Evolutionary conservation across 2,329 filamentous ascomycete species (phyloP).

Genomic region (Epichloe sibirici): DNA sequence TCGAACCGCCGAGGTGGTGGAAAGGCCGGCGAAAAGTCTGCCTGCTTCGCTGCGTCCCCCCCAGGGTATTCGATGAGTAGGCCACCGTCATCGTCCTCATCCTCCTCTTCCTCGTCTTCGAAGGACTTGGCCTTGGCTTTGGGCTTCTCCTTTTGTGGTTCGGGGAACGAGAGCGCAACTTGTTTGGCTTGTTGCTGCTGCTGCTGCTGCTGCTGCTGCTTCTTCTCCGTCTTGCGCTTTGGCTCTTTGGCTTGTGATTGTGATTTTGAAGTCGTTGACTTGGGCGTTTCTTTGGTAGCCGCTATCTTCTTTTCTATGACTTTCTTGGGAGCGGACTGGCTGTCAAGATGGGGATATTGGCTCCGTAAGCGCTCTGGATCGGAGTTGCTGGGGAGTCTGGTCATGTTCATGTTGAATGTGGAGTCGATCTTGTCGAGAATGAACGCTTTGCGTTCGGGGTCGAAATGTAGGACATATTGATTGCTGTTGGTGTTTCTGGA

Average conservation of each 20-base stretch:
- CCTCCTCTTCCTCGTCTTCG: constrained; percentile 39
- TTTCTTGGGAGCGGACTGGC: constrained; percentile 14
- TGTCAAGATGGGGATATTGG: constrained; percentile 53
- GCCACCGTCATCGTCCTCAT: constrained; percentile 43
- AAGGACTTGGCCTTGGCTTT: constrained; percentile 11
- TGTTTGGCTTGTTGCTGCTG: constrained; percentile 23
- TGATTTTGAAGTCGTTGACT: constrained; percentile 1
- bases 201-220: constrained; percentile 19
- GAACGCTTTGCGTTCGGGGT: constrained; percentile 61
- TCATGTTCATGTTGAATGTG: constrained; percentile 81
- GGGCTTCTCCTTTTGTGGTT: constrained; percentile 19
- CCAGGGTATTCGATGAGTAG: constrained; percentile 49
- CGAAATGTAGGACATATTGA: constrained; percentile 62
- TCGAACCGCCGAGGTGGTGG: constrained; percentile 37
- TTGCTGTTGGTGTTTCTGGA: constrained; percentile 41
- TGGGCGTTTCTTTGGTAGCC: constrained; percentile 12
- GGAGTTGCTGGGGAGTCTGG: constrained; percentile 51
- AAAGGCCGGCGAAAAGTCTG: constrained; percentile 38
- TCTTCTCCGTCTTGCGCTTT: constrained; percentile 20
- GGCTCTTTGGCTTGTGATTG: constrained; percentile 8
- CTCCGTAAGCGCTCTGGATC: constrained; percentile 51
- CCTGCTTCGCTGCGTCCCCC: constrained; percentile 24
- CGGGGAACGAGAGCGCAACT: constrained; percentile 22
- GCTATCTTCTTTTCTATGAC: constrained; percentile 15
- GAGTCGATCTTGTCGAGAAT: constrained; percentile 71